Evolutionary conservation across 2,329 filamentous ascomycete genomes (phyloP), one percentile per base, ranked within the genome.

Genomic region (Ophiostoma ips): DNA sequence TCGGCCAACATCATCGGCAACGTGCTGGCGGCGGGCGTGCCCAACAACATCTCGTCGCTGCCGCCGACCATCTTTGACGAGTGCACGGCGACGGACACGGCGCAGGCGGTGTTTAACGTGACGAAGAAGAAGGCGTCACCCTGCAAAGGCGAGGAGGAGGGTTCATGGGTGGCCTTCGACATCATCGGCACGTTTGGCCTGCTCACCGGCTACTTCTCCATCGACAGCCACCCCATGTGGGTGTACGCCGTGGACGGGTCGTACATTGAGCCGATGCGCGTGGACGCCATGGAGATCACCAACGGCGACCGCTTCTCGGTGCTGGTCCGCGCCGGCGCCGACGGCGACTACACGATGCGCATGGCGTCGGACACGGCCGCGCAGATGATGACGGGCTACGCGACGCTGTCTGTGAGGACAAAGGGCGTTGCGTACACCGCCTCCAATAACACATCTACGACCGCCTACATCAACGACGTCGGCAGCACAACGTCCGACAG

Each of bases 151-250:
- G n/a, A n/a, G n/a, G n/a, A n/a, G n/a, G n/a, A n/a, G n/a, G n/a
- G n/a, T n/a, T n/a, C n/a, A n/a, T 80, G 75, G 75, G 58, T 71
- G 0, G 72, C 73, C 8, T 61, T 81, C 13, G 71, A 78, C 54
- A 58, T 79, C n/a, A 69, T 81, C 51, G 71, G 67, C n/a, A 64
- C 71, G 2, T 66, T 71, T 46, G 67, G 70, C 47, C 67, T 75
- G 24, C 61, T 71, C 45, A 70, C 66, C 0, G 64, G 65, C 3
- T 56, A 64, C 6, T 66, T 71, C 54, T 70, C 72, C 30, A 72
- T 77, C 46, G 75, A 78, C 57, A 68, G 71, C 50, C 71, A 74
- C 49, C 64, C 70, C 18, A 64, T 77, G 61, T 76, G 67, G 64
- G 64, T 78, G 5, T 75, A 74, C 55, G 71, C 71, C 38, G 69